Evolutionary conservation across 2,329 filamentous ascomycete genomes (phyloP), one percentile per base, ranked within the genome.

Genomic region (Aspergillus aculeatinus): DNA sequence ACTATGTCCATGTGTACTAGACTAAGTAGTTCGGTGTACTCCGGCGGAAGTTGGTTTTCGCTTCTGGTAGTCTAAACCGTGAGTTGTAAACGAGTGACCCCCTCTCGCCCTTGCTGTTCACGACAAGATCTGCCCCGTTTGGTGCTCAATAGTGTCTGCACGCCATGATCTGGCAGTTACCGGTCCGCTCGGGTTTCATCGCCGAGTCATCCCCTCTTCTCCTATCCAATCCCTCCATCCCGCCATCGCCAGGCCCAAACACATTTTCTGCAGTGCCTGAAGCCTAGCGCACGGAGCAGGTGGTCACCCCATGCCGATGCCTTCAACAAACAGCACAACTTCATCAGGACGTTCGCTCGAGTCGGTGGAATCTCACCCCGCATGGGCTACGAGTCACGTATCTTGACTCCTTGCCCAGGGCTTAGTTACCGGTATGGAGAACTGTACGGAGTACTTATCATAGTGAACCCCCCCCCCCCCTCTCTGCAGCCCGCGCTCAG

Each of bases 81-180:
- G 9, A 29, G 27, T 29, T 29, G 27, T 29, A 9, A 29, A 29
- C 27, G 27, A 29, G 23, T 23, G 23, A 23, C 23, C 27, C 5
- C 33, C 33, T 35, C 33, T 35, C 33, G 10, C 33, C 33, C 33
- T 35, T 35, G 33, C 33, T 12, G 14, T 16, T 16, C 14, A 16
- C 39, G 25, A 48, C 42, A 29, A 19, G 42, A 55, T 48, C 53
- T 55, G 53, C 53, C 44, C 53, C 53, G 35, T 48, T 48, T 55
- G 27, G 53, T 48, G 31, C 44, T 33, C 42, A 55, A 55, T 55
- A 55, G 53, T 48, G 53, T 23, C 53, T 55, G 44, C 53, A 35
- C 14, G 14, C 44, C 42, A 31, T 55, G 42, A 55, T 33, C 29
- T 48, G 29, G 44, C 42, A 48, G 21, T 29, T 33, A 48, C 53